Conservation (phyloP, 768 basidiomycete genomes). For the Leccinum disarticulatum region DNA sequence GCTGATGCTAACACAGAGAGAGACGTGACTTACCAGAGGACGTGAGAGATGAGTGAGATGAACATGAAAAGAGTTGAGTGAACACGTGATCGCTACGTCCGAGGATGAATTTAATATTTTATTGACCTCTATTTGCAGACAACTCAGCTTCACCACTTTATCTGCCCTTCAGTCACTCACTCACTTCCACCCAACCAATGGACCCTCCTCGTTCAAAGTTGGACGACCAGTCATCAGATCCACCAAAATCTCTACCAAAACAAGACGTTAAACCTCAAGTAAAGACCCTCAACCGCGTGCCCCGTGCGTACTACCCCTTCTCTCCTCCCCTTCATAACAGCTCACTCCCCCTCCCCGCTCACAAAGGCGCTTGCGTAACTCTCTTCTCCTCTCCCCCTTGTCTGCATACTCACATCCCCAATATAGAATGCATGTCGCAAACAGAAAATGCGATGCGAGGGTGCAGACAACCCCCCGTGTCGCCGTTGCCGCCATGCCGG, state of each 20-base stretch:
- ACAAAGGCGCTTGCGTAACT: neutral
- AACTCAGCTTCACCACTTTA: neutral
- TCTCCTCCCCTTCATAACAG: neutral
- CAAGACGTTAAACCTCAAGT: slow-evolving; percentile 70
- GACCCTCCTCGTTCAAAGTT: slow-evolving; percentile 41
- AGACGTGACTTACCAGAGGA: slow-evolving; percentile 40
- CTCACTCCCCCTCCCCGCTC: slow-evolving; percentile 8
- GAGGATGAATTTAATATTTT: slow-evolving; percentile 1
- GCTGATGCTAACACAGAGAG: neutral
- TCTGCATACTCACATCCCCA: slow-evolving; percentile 14
- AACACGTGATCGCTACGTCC: slow-evolving; percentile 1
- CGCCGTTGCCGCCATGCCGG: slow-evolving; percentile 88
- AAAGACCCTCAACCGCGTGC: slow-evolving; percentile 83
- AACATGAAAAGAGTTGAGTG: slow-evolving; percentile 38
- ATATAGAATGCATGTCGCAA: slow-evolving; percentile 89
- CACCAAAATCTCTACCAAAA: slow-evolving; percentile 42
- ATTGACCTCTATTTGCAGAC: slow-evolving; percentile 15
- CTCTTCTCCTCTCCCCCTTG: neutral
- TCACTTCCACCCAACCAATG: slow-evolving; percentile 16
- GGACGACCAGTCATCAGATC: slow-evolving; percentile 46
- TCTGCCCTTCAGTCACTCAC: slow-evolving; percentile 8
- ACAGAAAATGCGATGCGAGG: slow-evolving; percentile 97
- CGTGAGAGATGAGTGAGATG: slow-evolving; percentile 47
- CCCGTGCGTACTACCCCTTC: slow-evolving; percentile 56
- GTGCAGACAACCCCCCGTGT: slow-evolving; percentile 96